Evolutionary conservation across 306 rosid genomes (phyloP).

Genomic region (Hylodesmum podocarpum): DNA sequence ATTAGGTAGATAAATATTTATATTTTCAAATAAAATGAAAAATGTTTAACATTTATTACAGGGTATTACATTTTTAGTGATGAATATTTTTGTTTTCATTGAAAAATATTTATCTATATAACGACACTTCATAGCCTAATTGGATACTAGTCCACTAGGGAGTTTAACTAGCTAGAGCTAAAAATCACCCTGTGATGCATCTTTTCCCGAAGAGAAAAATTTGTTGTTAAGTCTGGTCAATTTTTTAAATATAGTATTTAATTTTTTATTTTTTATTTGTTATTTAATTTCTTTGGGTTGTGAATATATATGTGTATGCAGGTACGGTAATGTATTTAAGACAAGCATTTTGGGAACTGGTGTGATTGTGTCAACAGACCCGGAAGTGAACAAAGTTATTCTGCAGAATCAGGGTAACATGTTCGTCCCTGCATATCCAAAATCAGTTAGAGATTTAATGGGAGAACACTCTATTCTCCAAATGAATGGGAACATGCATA

Average conservation of each 20-base stretch:
- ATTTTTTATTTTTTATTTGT: not conserved
- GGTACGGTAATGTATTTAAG: conserved; percentile 87
- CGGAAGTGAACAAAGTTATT: conserved; percentile 80
- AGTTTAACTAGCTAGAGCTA: too few relatives aligned
- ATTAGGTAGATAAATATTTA: not conserved
- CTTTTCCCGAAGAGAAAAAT: too few relatives aligned
- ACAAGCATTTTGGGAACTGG: conserved; percentile 74
- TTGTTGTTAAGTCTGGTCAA: not conserved
- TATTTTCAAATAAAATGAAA: not conserved
- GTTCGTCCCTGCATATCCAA: conserved; percentile 90
- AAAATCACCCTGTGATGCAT: too few relatives aligned
- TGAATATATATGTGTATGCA: not conserved
- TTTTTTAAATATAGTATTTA: not conserved
- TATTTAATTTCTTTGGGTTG: not conserved
- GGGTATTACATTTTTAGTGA: not conserved
- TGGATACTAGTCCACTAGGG: too few relatives aligned
- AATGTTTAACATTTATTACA: not conserved
- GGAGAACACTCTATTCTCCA: conserved; percentile 76
- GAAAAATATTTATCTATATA: too few relatives aligned
- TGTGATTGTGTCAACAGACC: conserved; percentile 82
- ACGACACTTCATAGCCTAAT: too few relatives aligned
- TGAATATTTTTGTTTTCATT: not conserved
- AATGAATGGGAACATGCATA: conserved; percentile 67
- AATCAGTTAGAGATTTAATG: conserved; percentile 73
- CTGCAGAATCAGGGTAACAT: conserved; percentile 78